Evolutionary conservation across 129 eudicot species (phyloP).

Genomic region (Kitagawia praeruptora): DNA sequence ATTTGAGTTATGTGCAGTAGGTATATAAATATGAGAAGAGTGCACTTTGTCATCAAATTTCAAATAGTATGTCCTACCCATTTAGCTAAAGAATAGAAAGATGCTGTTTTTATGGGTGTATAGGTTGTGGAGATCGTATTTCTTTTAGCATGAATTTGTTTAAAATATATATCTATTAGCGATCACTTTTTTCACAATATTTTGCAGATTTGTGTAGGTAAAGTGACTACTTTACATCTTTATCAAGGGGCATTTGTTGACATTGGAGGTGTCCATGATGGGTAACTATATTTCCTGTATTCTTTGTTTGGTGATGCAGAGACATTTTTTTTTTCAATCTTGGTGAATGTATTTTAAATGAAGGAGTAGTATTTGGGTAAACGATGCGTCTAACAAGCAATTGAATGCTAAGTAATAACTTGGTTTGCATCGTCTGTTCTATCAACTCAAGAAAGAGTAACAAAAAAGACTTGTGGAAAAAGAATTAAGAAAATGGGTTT

Average conservation of each 20-base stretch:
- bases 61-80: not conserved
- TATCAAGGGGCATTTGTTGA: conserved; percentile 99
- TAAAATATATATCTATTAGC: not conserved
- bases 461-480: not conserved
- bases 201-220: conserved; percentile 85
- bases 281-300: conserved; percentile 30
- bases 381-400: not conserved
- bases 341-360: not conserved
- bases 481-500: not conserved
- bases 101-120: not conserved
- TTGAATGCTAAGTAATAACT: not conserved
- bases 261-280: conserved; percentile 98
- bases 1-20: not conserved
- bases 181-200: conserved; percentile 2
- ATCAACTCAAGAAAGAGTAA: not conserved
- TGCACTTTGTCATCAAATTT: not conserved
- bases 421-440: not conserved
- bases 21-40: not conserved
- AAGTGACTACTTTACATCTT: conserved; percentile 90
- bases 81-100: not conserved
- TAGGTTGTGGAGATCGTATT: not conserved
- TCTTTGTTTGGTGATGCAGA: not conserved
- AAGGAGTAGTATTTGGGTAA: not conserved
- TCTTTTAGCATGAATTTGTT: not conserved
- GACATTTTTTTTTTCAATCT: not conserved